Evolutionary conservation across 2,329 filamentous ascomycete genomes (phyloP), one percentile per base, ranked within the genome.

Genomic region (Neurospora sp.): DNA sequence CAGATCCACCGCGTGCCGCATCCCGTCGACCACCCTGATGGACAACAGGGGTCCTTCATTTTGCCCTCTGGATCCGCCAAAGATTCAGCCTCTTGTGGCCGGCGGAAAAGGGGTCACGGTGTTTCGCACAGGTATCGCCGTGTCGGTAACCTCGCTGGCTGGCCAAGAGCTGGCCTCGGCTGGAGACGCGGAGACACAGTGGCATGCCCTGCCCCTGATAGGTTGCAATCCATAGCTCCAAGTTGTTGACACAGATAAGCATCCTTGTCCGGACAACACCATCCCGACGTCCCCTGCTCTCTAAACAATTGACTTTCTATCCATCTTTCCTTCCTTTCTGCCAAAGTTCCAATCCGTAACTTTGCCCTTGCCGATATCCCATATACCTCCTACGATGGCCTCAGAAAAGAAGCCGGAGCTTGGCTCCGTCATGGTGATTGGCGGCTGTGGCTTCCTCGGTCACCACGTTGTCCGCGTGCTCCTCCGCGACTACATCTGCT

Each of bases 361-460:
- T 62, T 5, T n/a, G 8, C 15, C 23, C 13, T 13, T 33, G 33
- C 15, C n/a, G 42, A 19, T n/a, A 70, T 62, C 36, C 38, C 11
- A 46, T 52, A 23, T 38, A 17, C 19, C 19, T 38, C 23, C 62
- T 38, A 68, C 71, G 40, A 79, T 78, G 77, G 71, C 75, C 10
- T 70, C 75, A 6, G 74, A 77, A 71, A 79, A 80, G 73, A 80
- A 84, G 75, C 80, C 80, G 73, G 73, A 79, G 69, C 83, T 93
- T 68, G 91, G 91, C 78, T 88, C 86, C 73, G 90, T 93, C 76
- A 85, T 94, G 75, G 89, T 96, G 74, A 89, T 95, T 75, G 92
- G 92, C 76, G 92, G 92, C 78, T 94, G 92, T 78, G 92, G 92
- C 74, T 95, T 96, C 81, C 86, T 96, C 17, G 92, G 92, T 78